Evolutionary conservation across 169 alveolate species (phyloP).

Genomic region (Plasmodium chabaudi): DNA sequence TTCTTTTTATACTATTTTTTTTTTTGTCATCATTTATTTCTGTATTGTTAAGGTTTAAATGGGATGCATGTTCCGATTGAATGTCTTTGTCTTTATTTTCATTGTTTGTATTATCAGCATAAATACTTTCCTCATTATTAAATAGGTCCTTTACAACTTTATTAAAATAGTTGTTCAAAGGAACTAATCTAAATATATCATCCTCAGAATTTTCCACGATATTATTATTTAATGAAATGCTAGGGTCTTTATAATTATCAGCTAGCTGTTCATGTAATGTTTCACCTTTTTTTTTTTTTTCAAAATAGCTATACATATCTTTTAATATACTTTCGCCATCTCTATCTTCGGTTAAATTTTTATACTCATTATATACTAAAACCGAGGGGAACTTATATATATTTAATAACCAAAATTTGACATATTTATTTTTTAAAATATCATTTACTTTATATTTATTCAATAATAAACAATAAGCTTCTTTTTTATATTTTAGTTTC

Average conservation of each 20-base stretch:
- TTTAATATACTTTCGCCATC: slow-evolving; percentile 2
- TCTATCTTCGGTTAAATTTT: background rate
- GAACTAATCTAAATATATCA: slow-evolving; percentile 33
- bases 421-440: slow-evolving; percentile 36
- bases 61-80: background rate
- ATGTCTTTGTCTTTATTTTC: background rate
- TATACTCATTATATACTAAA: slow-evolving; percentile 12
- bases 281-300: slow-evolving; percentile 1
- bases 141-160: slow-evolving; percentile 17
- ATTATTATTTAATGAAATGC: background rate
- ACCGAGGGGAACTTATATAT: slow-evolving; percentile 72
- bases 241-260: background rate
- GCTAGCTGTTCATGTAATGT: background rate
- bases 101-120: background rate
- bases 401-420: slow-evolving; percentile 38
- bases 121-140: background rate
- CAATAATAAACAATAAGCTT: slow-evolving; percentile 29
- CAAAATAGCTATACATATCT: slow-evolving; percentile 13
- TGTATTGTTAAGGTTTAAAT: background rate
- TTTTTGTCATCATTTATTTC: background rate
- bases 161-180: slow-evolving; percentile 46
- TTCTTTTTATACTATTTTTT: background rate
- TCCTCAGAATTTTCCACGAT: background rate
- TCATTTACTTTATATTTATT: slow-evolving; percentile 39
- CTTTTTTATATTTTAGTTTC: slow-evolving; percentile 31